Evolutionary conservation across 345 rosid species (phyloP).

Genomic region (Camelina sativa): DNA sequence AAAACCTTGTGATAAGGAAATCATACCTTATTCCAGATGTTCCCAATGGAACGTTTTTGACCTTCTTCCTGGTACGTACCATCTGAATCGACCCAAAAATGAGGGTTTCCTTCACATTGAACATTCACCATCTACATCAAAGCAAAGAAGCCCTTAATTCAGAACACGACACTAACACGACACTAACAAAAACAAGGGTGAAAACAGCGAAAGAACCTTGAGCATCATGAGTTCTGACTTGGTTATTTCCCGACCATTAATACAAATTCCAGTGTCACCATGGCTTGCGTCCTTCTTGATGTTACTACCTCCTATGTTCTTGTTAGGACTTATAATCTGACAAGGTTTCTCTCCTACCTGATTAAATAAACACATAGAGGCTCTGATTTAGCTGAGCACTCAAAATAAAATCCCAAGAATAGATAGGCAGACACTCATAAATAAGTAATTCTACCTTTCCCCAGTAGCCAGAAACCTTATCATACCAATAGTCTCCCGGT

Average conservation of each 20-base stretch:
- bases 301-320: conserved; percentile 58
- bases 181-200: conserved; percentile 26
- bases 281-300: conserved; percentile 62
- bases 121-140: conserved; percentile 60
- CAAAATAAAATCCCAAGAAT: conserved; percentile 13
- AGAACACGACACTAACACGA: conserved; percentile 17
- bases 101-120: conserved; percentile 72
- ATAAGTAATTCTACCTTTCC: conserved; percentile 69
- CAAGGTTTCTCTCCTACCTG: conserved; percentile 84
- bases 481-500: conserved; percentile 92
- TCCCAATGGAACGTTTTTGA: conserved; percentile 54
- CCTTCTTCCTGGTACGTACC: conserved; percentile 84
- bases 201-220: conserved; percentile 53
- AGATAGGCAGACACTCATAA: background rate
- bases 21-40: conserved; percentile 72
- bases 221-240: conserved; percentile 65
- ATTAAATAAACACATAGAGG: conserved; percentile 28
- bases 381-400: conserved; percentile 25
- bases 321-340: conserved; percentile 66
- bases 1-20: conserved; percentile 25
- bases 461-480: conserved; percentile 82
- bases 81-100: conserved; percentile 68
- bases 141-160: conserved; percentile 8
- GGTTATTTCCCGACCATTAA: conserved; percentile 77
- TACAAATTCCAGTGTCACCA: conserved; percentile 63